phyloP scores from a whole-genome alignment of 495 filamentous ascomycete genomes.

The Annulohypoxylon moriforme region DNA sequence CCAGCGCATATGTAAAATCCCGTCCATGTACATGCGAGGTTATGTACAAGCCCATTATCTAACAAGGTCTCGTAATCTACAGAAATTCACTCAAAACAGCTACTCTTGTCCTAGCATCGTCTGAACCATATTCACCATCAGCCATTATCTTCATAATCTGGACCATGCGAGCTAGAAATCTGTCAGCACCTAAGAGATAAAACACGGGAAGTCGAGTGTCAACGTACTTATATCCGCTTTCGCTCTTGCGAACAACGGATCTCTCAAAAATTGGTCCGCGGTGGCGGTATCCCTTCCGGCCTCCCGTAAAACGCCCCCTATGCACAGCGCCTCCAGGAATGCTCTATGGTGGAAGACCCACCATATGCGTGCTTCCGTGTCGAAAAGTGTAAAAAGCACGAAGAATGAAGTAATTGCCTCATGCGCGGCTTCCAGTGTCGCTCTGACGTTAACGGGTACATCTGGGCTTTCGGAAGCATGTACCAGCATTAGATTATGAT shows the following conservation, averaged over 20 bases:
- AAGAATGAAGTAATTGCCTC: constrained; percentile 73
- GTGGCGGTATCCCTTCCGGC: constrained; percentile 49
- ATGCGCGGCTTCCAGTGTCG: constrained; percentile 75
- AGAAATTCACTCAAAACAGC: constrained; percentile 67
- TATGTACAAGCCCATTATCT: constrained; percentile 27
- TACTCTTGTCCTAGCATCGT: constrained; percentile 67
- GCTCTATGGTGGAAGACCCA: constrained; percentile 82
- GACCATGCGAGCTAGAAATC: constrained; percentile 63
- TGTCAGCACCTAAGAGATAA: constrained; percentile 17
- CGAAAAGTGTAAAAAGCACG: constrained; percentile 70
- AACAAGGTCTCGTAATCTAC: constrained; percentile 34
- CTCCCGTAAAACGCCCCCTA: constrained; percentile 59
- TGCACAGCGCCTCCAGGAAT: constrained; percentile 73
- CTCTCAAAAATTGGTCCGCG: constrained; percentile 53
- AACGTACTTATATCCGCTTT: constrained; percentile 66
- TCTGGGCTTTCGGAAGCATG: constrained; percentile 69
- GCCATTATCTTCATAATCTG: constrained; percentile 66
- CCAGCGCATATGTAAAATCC: background rate
- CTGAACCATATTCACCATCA: constrained; percentile 61
- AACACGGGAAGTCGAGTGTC: background rate
- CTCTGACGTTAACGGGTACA: constrained; percentile 70
- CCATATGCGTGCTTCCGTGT: constrained; percentile 75
- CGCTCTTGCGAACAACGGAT: constrained; percentile 65
- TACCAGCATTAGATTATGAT: constrained; percentile 78
- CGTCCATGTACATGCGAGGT: constrained; percentile 16